Evolutionary conservation across 371 early-diverging fungal species (phyloP).

Genomic region (Mycotypha africana): DNA sequence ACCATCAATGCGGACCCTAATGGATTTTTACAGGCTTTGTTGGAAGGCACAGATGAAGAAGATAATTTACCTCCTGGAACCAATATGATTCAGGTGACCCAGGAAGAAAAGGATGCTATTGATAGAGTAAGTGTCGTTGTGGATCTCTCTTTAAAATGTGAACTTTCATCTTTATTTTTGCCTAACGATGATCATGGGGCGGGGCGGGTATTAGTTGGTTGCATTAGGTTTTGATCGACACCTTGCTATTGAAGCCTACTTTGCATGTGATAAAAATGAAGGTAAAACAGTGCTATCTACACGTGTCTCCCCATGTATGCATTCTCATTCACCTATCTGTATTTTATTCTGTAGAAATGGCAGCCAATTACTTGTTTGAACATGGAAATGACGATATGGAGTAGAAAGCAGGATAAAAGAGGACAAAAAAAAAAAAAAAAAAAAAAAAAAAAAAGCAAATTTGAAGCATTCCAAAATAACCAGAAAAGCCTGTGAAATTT

Average conservation of each 20-base stretch:
- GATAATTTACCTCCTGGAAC: constrained; percentile 44
- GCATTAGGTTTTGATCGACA: constrained; percentile 86
- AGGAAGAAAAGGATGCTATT: constrained; percentile 90
- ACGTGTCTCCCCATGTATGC: background rate
- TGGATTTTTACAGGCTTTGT: constrained; percentile 75
- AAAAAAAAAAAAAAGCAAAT: too few relatives aligned
- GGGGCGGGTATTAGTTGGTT: constrained; percentile 68
- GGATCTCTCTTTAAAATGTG: too few relatives aligned
- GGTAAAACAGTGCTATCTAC: too few relatives aligned
- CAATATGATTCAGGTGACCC: constrained; percentile 76
- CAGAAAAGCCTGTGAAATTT: too few relatives aligned
- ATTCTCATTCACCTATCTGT: too few relatives aligned
- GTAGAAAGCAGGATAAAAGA: background rate
- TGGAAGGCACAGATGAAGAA: constrained; percentile 55
- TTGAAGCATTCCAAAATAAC: too few relatives aligned
- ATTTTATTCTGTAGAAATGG: constrained; percentile 80
- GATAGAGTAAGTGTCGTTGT: constrained; percentile 82
- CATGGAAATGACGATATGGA: constrained; percentile 44
- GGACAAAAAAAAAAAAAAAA: too few relatives aligned
- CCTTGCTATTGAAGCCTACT: constrained; percentile 85
- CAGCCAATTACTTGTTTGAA: constrained; percentile 95
- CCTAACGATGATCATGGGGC: too few relatives aligned
- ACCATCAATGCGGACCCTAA: constrained; percentile 75
- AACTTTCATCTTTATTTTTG: too few relatives aligned
- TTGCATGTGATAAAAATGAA: constrained; percentile 98